Evolutionary conservation across 345 rosid genomes (phyloP).

Genomic region (Moringa oleifera): DNA sequence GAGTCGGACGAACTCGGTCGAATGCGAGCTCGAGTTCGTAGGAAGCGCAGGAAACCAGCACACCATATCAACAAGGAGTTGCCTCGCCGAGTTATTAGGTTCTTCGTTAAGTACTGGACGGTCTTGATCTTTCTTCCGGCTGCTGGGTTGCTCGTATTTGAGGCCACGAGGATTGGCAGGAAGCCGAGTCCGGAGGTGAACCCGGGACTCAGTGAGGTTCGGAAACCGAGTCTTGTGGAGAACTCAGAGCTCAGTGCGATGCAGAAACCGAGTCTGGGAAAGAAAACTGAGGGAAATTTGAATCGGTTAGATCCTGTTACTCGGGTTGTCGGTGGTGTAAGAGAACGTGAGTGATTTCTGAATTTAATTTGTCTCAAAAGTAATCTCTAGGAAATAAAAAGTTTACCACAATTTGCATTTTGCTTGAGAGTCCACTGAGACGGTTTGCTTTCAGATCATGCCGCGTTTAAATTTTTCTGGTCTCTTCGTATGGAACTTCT

Average conservation of each 20-base stretch:
- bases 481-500: too few species aligned
- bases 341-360: conserved; percentile 24
- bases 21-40: conserved; percentile 55
- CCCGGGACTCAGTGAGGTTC: conserved; percentile 8
- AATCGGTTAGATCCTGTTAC: conserved; percentile 27
- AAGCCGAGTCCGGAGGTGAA: conserved; percentile 22
- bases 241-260: not conserved
- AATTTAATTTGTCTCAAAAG: too few species aligned
- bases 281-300: conserved; percentile 23
- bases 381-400: not conserved
- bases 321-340: conserved; percentile 28
- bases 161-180: conserved; percentile 56
- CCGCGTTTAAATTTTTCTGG: too few species aligned
- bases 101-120: conserved; percentile 58
- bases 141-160: conserved; percentile 47
- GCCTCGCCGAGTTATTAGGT: conserved; percentile 38
- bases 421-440: too few species aligned
- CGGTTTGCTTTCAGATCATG: too few species aligned
- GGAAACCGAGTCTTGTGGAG: conserved; percentile 5
- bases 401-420: not conserved
- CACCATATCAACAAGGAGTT: conserved; percentile 40
- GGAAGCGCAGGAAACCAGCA: conserved; percentile 63
- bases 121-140: conserved; percentile 48
- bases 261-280: conserved; percentile 7
- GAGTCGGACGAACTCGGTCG: conserved; percentile 59